These are phyloP conservation scores for Amanita pseudoporphyria DNA, from an alignment of 768 basidiomycete species.

Conservation along the genomic window DNA sequence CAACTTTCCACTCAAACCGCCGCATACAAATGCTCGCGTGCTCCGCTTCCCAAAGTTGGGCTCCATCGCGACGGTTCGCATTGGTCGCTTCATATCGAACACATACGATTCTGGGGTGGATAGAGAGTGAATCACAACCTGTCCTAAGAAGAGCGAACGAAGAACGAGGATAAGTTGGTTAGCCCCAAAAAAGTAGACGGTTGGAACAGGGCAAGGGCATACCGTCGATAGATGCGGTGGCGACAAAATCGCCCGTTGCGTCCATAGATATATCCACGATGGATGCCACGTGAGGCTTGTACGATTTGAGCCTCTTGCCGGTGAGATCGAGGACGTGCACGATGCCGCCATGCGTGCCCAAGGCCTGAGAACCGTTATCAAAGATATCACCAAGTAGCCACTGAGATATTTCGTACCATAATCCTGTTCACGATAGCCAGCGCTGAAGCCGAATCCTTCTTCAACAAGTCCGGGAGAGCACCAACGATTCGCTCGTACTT, in stretches of 20 bases:
- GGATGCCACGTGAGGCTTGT: slow-evolving; percentile 83
- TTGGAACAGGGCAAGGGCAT: slow-evolving; percentile 16
- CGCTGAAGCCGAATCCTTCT: slow-evolving; percentile 85
- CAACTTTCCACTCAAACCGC: slow-evolving; percentile 83
- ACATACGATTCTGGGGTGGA: slow-evolving; percentile 71
- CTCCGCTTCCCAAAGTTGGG: slow-evolving; percentile 78
- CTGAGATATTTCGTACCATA: slow-evolving; percentile 36
- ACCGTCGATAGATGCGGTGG: slow-evolving; percentile 93
- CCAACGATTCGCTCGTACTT: slow-evolving; percentile 85
- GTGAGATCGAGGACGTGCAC: slow-evolving; percentile 75
- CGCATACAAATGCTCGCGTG: slow-evolving; percentile 77
- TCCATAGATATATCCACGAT: slow-evolving; percentile 83
- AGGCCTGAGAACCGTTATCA: slow-evolving; percentile 40
- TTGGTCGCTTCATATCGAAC: slow-evolving; percentile 87
- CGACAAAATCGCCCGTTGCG: slow-evolving; percentile 78
- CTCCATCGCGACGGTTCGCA: slow-evolving; percentile 84
- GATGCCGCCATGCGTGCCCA: slow-evolving; percentile 92
- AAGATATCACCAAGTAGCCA: slow-evolving; percentile 3
- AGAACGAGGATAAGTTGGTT: not conserved
- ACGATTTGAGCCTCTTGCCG: slow-evolving; percentile 81
- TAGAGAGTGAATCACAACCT: slow-evolving; percentile 80
- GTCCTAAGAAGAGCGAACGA: slow-evolving; percentile 43
- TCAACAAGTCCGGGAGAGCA: slow-evolving; percentile 62
- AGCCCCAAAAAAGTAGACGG: slow-evolving; percentile 10
- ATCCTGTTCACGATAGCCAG: slow-evolving; percentile 65